These are phyloP conservation scores for Kwoniella sp. DNA, from an alignment of 768 basidiomycete genomes.

Conservation along the genomic window DNA sequence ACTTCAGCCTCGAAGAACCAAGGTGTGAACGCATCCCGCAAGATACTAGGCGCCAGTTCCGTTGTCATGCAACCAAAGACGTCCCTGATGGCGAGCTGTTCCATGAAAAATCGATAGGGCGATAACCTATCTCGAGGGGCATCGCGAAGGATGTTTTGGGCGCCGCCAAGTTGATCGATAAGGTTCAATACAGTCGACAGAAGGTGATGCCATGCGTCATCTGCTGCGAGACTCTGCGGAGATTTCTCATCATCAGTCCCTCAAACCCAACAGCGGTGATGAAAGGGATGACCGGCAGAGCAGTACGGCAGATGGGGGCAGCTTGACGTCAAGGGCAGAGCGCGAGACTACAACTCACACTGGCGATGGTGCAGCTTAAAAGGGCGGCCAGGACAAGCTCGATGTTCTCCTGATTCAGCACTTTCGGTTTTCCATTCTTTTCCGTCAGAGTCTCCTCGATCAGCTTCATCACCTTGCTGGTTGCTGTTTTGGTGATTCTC, in stretches of 20 bases:
- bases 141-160: constrained; percentile 28
- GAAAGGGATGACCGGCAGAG: too few species aligned
- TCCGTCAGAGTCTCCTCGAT: constrained; percentile 26
- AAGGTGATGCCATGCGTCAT: constrained; percentile 47
- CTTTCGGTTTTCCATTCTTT: constrained; percentile 6
- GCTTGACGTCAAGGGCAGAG: too few species aligned
- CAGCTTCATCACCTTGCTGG: constrained; percentile 25
- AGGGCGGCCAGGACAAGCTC: constrained; percentile 45
- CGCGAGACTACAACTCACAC: constrained; percentile 42
- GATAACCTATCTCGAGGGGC: constrained; percentile 32
- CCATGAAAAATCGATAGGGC: constrained; percentile 40
- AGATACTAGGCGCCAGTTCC: constrained; percentile 34
- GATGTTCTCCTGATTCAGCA: constrained; percentile 26
- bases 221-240: constrained; percentile 46
- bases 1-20: constrained; percentile 44
- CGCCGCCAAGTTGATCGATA: constrained; percentile 41
- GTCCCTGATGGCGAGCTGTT: constrained; percentile 46
- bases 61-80: constrained; percentile 50
- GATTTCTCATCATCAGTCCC: too few species aligned
- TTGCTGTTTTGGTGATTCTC: constrained; percentile 25
- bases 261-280: too few species aligned
- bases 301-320: too few species aligned
- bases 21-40: constrained; percentile 37
- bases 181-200: constrained; percentile 34
- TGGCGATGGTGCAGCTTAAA: constrained; percentile 43